Base-by-base conservation (phyloP, 2,329 filamentous ascomycete species). In the Eutypa lata region DNA sequence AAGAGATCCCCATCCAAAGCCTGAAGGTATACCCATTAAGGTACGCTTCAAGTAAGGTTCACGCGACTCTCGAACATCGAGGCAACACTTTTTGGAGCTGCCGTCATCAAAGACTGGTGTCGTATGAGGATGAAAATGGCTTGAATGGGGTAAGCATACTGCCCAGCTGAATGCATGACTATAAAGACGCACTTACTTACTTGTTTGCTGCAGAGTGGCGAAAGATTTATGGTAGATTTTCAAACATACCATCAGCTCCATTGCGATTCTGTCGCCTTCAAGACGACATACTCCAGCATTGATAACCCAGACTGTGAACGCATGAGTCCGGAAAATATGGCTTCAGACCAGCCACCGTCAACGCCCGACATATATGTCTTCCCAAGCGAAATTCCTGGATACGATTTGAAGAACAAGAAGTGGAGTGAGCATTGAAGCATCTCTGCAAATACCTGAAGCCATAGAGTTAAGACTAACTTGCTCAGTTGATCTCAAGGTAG, bases 161-260 rank as follows among this genome's bases (percentile, higher is more conserved):
- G 28, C 22, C 24, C 24, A 50, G n/a, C 16, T 47, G 26, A 35
- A 10, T n/a, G n/a, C n/a, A n/a, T n/a, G n/a, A n/a, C n/a, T n/a
- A n/a, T n/a, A n/a, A n/a, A n/a, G n/a, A n/a, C n/a, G n/a, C n/a
- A n/a, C n/a, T n/a, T 31, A 31, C 26, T 13, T n/a, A 14, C 13
- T 24, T n/a, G 31, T 31, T 13, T 19, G n/a, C 21, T 55, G 6
- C 26, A 31, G 26, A 31, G 26, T 10, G 43, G 46, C 7, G 46
- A 53, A 26, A 42, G 52, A 14, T 59, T 55, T 18, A 57, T 59
- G 57, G 19, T 57, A 2, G 57, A 59, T 31, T 55, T 55, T 24
- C 10, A 46, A 2, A 57, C 55, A 5, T 57, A 59, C 38, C 16
- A 44, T 7, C 43, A 55, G 24, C 33, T 59, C 2, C 55, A 59